A percentile compares a stretch with the other conserved stretches of the same genome.
These are phyloP conservation scores for Colletotrichum echinochloae DNA, from an alignment of 2,329 filamentous ascomycete species.

Conservation along the genomic window DNA sequence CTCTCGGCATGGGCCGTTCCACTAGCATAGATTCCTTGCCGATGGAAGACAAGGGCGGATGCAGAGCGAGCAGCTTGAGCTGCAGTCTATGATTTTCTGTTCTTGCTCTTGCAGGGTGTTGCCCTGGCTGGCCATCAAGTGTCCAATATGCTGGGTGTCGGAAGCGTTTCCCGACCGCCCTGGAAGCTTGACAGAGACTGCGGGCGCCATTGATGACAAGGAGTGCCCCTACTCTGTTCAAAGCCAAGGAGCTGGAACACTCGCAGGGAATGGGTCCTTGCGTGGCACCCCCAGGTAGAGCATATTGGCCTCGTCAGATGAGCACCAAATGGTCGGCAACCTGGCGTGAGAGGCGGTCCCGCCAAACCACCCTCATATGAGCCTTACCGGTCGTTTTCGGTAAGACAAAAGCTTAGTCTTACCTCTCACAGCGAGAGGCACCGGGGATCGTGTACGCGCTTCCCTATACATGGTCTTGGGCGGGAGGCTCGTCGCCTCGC, in stretches of 20 bases:
- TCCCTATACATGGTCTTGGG: slow-evolving; percentile 1
- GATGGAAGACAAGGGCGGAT: neutral
- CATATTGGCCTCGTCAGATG: neutral
- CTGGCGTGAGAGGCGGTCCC: neutral
- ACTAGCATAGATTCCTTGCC: neutral
- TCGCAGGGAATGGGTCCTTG: neutral
- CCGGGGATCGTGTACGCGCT: neutral
- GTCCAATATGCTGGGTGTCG: slow-evolving; percentile 2
- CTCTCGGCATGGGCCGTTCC: slow-evolving; percentile 23
- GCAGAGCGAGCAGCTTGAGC: too few relatives aligned
- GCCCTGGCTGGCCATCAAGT: neutral
- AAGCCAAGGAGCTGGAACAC: neutral
- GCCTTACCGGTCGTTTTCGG: neutral
- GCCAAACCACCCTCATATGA: neutral
- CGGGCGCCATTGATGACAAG: neutral
- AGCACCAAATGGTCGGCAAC: neutral
- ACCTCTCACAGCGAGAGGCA: neutral
- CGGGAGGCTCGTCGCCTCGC: neutral
- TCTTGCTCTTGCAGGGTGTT: neutral
- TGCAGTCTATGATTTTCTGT: neutral
- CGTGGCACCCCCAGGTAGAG: neutral
- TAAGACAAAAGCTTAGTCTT: neutral
- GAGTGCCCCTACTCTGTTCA: neutral
- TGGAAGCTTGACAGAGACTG: slow-evolving; percentile 10
- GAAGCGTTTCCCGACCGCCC: slow-evolving; percentile 1